These are phyloP conservation scores for Quercus phellos DNA, from an alignment of 331 rosid genomes.

Conservation along the genomic window DNA sequence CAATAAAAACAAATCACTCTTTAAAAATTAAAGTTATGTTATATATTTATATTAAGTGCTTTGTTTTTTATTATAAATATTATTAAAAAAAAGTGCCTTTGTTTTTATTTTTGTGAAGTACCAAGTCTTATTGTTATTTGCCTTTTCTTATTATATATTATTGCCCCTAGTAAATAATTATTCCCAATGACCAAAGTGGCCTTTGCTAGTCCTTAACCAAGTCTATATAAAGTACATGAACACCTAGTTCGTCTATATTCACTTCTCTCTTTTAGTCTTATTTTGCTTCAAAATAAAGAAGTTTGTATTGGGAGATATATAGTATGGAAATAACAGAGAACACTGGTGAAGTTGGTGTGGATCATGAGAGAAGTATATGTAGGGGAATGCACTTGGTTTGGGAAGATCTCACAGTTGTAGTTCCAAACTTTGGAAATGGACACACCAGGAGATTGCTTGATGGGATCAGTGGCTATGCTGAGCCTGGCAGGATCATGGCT, in stretches of 20 bases:
- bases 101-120: too few relatives aligned
- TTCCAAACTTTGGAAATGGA: conserved; percentile 68
- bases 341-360: neutral
- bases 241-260: neutral
- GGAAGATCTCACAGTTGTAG: conserved; percentile 67
- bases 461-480: conserved; percentile 75
- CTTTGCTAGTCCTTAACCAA: neutral
- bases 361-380: neutral
- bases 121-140: too few relatives aligned
- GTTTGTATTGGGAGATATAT: neutral
- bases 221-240: neutral
- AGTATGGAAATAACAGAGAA: conserved; percentile 28
- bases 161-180: too few relatives aligned
- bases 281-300: neutral
- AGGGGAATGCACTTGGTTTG: conserved; percentile 58
- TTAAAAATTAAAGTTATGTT: too few relatives aligned
- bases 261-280: neutral
- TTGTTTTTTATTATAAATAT: too few relatives aligned
- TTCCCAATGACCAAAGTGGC: neutral
- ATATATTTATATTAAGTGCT: too few relatives aligned
- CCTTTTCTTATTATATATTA: too few relatives aligned
- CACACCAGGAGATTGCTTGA: conserved; percentile 64
- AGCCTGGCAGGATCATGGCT: conserved; percentile 84
- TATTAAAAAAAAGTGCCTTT: too few relatives aligned
- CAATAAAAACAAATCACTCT: too few relatives aligned